phyloP scores from a whole-genome alignment of 805 yeast species.

The Pichia gijzeniarum region DNA sequence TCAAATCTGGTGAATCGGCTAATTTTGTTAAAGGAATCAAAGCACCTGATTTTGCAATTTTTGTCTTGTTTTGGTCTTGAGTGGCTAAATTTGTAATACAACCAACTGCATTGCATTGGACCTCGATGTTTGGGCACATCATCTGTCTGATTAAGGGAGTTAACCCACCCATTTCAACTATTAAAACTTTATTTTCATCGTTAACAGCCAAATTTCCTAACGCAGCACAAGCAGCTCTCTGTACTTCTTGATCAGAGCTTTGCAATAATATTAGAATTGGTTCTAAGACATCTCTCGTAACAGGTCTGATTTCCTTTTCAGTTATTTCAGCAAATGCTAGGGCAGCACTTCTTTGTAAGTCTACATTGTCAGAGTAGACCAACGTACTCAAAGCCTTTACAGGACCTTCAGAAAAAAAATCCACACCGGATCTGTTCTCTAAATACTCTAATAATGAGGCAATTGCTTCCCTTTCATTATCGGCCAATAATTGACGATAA shows the following conservation, averaged over 20 bases:
- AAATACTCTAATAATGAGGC: slow-evolving; percentile 81
- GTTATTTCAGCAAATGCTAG: slow-evolving; percentile 98
- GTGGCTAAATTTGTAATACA: slow-evolving; percentile 97
- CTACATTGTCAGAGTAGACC: slow-evolving; percentile 91
- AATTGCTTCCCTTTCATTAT: slow-evolving; percentile 95
- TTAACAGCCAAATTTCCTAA: slow-evolving; percentile 97
- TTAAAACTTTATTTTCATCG: slow-evolving; percentile 85
- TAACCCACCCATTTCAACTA: slow-evolving; percentile 97
- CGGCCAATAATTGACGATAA: slow-evolving; percentile 81
- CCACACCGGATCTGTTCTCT: slow-evolving; percentile 84
- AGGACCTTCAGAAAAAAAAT: slow-evolving; percentile 83
- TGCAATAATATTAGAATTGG: slow-evolving; percentile 87
- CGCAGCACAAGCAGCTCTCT: slow-evolving; percentile 98
- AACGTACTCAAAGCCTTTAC: slow-evolving; percentile 83
- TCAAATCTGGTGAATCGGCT: slow-evolving; percentile 87
- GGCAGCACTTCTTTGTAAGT: slow-evolving; percentile 94
- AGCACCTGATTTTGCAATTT: slow-evolving; percentile 95
- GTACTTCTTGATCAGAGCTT: slow-evolving; percentile 87
- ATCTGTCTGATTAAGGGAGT: slow-evolving; percentile 95
- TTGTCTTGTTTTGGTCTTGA: slow-evolving; percentile 92
- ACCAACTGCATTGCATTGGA: slow-evolving; percentile 98
- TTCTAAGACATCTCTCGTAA: slow-evolving; percentile 84
- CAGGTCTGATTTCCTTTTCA: slow-evolving; percentile 90
- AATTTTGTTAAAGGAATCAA: slow-evolving; percentile 87
- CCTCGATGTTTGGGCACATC: slow-evolving; percentile 96